Evolutionary conservation across 805 yeast genomes (phyloP).

Genomic region (Wickerhamiella alocasiicola): DNA sequence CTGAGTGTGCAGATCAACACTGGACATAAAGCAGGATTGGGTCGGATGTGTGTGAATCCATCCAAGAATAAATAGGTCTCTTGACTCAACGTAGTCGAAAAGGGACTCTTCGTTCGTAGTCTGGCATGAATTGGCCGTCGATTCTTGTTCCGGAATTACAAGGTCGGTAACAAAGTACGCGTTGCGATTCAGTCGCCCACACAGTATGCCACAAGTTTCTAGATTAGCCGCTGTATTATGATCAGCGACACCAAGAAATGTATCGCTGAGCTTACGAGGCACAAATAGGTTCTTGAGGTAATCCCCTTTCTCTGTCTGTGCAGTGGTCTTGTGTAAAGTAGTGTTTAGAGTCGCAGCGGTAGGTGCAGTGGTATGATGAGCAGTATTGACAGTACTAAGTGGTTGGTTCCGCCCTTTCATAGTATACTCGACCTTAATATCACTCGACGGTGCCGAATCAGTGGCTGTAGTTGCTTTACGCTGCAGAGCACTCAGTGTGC

Average conservation of each 20-base stretch:
- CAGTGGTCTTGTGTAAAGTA: slow-evolving; percentile 23
- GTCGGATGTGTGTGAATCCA: slow-evolving; percentile 72
- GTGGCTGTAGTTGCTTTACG: too few relatives aligned
- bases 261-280: slow-evolving; percentile 33
- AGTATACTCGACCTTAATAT: too few relatives aligned
- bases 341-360: too few relatives aligned
- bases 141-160: slow-evolving; percentile 49
- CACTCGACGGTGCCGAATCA: too few relatives aligned
- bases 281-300: slow-evolving; percentile 42
- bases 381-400: too few relatives aligned
- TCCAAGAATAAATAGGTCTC: slow-evolving; percentile 51
- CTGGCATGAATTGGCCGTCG: slow-evolving; percentile 50
- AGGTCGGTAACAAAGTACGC: slow-evolving; percentile 53
- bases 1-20: slow-evolving; percentile 57
- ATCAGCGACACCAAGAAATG: slow-evolving; percentile 37
- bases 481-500: too few relatives aligned
- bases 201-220: slow-evolving; percentile 56
- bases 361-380: too few relatives aligned
- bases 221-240: slow-evolving; percentile 38
- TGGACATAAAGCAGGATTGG: slow-evolving; percentile 55
- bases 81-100: slow-evolving; percentile 42
- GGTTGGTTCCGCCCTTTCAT: too few relatives aligned
- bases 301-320: slow-evolving; percentile 43
- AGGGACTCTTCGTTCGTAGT: slow-evolving; percentile 48
- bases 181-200: slow-evolving; percentile 48